Base-by-base conservation (phyloP, 495 filamentous ascomycete species). In the Neurospora hispaniola region DNA sequence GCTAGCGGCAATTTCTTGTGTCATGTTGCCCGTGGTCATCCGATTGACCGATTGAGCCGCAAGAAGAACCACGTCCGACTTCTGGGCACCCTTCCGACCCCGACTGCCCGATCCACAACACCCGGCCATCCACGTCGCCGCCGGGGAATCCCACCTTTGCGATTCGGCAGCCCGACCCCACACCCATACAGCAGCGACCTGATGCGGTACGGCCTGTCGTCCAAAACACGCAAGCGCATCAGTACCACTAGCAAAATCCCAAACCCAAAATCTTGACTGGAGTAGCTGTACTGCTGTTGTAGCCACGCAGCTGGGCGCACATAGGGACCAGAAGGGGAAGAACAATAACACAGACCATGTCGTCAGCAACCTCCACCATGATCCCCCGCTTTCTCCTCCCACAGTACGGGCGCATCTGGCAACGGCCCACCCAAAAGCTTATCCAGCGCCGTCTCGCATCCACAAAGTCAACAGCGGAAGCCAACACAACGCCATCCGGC, bases 321-420 rank as follows among this genome's bases (percentile, higher is more conserved):
- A 18, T 43, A 14, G 69, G 12, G 41, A 68, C 44, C 7, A 74
- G 41, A 20, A 62, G 31, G 43, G 18, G 18, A n/a, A n/a, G 9
- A 68, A 42, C 18, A 66, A 20, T 38, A 23, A 23, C 40, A 71
- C 71, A 44, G n/a, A 38, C 40, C 74, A 79, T 74, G 71, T 84
- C 85, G 80, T 77, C 82, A 16, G 76, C 78, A 44, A 76, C 82
- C 38, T 74, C 81, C 1, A 78, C 81, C 1, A 78, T 81, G 70
- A 87, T 88, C 71, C 86, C 86, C 27, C 85, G 86, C 12, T 88
- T 87, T 73, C 81, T 88, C 8, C 81, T 88, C n/a, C 85, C 86
- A 2, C 85, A 85, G 73, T 77, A 79, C 71, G 78, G 85, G 54
- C 74, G 78, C 16, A 80, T 87, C 72, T 87, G 86, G 86, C 82